These are phyloP conservation scores for Albizia julibrissin DNA, from an alignment of 306 rosid genomes.

Conservation along the genomic window DNA sequence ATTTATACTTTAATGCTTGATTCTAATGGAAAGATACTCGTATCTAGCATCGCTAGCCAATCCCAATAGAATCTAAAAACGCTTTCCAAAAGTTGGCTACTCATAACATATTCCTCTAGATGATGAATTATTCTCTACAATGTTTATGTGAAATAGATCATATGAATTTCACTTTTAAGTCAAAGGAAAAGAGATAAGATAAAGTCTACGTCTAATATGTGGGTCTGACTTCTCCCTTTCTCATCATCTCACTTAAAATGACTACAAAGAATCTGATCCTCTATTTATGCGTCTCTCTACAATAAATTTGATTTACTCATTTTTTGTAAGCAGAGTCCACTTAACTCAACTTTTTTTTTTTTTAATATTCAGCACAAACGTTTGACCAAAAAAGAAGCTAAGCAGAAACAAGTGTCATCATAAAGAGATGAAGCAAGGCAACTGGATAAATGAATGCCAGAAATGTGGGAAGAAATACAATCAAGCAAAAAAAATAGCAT, in stretches of 20 bases:
- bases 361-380: background rate
- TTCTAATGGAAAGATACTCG: too few species aligned
- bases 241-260: background rate
- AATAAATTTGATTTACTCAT: background rate
- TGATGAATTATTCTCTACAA: background rate
- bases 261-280: background rate
- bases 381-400: background rate
- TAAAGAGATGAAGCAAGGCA: background rate
- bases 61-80: too few species aligned
- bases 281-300: background rate
- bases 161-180: background rate
- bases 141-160: too few species aligned
- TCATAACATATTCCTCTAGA: too few species aligned
- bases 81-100: too few species aligned
- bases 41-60: too few species aligned
- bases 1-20: too few species aligned
- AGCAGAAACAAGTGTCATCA: background rate
- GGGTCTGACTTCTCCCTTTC: background rate
- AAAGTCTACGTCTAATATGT: background rate
- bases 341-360: background rate
- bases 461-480: background rate
- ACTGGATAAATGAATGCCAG: constrained; percentile 10
- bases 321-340: background rate
- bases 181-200: background rate
- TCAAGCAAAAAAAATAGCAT: constrained; percentile 31